These are phyloP conservation scores for Dothidotthia symphoricarpi DNA, from an alignment of 2,329 filamentous ascomycete species.

Conservation along the genomic window DNA sequence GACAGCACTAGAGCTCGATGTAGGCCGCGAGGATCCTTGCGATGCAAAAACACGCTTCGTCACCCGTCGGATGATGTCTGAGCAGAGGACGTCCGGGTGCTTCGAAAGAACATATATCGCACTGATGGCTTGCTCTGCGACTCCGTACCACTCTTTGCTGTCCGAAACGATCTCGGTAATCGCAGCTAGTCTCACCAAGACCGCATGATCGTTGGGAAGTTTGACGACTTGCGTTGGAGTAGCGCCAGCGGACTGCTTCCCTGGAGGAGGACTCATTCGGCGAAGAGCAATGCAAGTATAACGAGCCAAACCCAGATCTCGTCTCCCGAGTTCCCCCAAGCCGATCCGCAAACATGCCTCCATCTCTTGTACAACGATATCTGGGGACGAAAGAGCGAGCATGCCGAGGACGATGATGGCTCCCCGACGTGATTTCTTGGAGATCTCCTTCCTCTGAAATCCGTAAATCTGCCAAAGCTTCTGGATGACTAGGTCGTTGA, in stretches of 20 bases:
- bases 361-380: constrained; percentile 92
- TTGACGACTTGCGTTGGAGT: constrained; percentile 61
- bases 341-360: constrained; percentile 91
- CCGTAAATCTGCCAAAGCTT: constrained; percentile 99
- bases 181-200: constrained; percentile 74
- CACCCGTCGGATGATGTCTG: constrained; percentile 83
- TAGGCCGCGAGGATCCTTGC: constrained; percentile 43
- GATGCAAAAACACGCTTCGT: constrained; percentile 76
- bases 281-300: constrained; percentile 93
- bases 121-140: constrained; percentile 92
- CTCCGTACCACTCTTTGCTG: constrained; percentile 89
- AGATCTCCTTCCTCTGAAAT: constrained; percentile 84
- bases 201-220: constrained; percentile 86
- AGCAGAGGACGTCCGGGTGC: constrained; percentile 89
- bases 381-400: constrained; percentile 87
- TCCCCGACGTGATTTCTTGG: constrained; percentile 82
- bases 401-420: constrained; percentile 96
- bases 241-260: constrained; percentile 66
- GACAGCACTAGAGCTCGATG: constrained; percentile 31
- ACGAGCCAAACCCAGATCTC: constrained; percentile 84
- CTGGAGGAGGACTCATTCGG: constrained; percentile 72
- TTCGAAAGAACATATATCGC: constrained; percentile 94
- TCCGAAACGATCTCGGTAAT: constrained; percentile 84
- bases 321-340: constrained; percentile 73
- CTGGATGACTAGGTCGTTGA: constrained; percentile 79